These are phyloP conservation scores for Talaromyces islandicus DNA, from an alignment of 2,329 filamentous ascomycete genomes.

Conservation along the genomic window DNA sequence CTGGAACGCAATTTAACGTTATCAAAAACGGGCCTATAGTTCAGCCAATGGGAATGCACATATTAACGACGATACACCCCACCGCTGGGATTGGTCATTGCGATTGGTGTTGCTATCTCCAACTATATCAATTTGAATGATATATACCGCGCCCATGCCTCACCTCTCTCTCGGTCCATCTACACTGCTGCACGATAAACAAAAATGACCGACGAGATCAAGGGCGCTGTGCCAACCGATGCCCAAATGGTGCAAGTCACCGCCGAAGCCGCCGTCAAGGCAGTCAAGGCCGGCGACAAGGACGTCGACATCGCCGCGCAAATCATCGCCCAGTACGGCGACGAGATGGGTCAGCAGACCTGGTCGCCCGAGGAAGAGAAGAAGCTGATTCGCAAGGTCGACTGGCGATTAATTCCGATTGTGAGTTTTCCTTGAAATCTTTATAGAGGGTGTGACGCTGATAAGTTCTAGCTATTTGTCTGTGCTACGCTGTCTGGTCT, in stretches of 20 bases:
- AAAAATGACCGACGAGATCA: not conserved
- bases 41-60: not conserved
- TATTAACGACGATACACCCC: not conserved
- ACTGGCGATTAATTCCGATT: slow-evolving; percentile 4
- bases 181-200: not conserved
- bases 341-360: not conserved
- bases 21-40: not conserved
- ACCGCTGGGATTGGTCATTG: not conserved
- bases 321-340: slow-evolving; percentile 2
- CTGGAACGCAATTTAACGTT: not conserved
- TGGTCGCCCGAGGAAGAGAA: slow-evolving; percentile 2
- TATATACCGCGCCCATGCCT: not conserved
- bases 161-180: not conserved
- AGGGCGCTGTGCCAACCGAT: not conserved
- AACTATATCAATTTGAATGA: not conserved
- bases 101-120: not conserved
- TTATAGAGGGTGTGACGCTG: not conserved
- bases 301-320: slow-evolving; percentile 1
- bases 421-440: not conserved
- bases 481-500: slow-evolving; percentile 3
- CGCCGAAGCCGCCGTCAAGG: slow-evolving; percentile 2
- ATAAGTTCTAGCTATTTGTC: not conserved
- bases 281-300: not conserved
- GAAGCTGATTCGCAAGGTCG: slow-evolving; percentile 1
- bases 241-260: not conserved